These are phyloP conservation scores for Aspergillus glaucus DNA, from an alignment of 2,329 filamentous ascomycete species.

Conservation along the genomic window DNA sequence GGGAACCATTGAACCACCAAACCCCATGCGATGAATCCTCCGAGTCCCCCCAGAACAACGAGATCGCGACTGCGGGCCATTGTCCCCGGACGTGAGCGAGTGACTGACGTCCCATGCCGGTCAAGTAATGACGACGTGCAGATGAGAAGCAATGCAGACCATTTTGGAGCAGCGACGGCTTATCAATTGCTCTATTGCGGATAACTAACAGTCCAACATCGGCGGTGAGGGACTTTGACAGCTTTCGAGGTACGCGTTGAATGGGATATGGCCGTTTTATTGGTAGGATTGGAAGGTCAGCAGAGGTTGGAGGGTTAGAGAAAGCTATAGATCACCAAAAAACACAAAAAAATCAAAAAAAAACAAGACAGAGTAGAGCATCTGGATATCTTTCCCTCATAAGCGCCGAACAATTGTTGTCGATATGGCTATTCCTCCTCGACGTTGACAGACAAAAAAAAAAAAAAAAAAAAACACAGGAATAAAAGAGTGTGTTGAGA, in stretches of 20 bases:
- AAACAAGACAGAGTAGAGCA: too few relatives aligned
- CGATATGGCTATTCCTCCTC: too few relatives aligned
- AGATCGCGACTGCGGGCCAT: conserved; percentile 43
- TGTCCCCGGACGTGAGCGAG: conserved; percentile 42
- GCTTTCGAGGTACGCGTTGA: not conserved
- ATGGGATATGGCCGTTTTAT: too few relatives aligned
- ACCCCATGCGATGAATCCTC: conserved; percentile 72
- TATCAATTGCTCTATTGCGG: not conserved
- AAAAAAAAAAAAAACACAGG: too few relatives aligned
- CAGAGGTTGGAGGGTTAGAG: too few relatives aligned
- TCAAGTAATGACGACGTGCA: conserved; percentile 6
- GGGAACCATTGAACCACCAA: conserved; percentile 78
- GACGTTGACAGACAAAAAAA: too few relatives aligned
- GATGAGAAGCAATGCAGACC: not conserved
- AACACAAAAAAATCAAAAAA: too few relatives aligned
- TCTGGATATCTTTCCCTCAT: too few relatives aligned
- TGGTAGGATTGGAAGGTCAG: too few relatives aligned
- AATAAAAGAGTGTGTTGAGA: too few relatives aligned
- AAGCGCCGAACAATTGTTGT: too few relatives aligned
- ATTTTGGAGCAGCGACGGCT: not conserved
- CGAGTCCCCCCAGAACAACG: conserved; percentile 35
- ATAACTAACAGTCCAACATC: not conserved
- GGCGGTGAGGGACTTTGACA: not conserved
- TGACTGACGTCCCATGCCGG: conserved; percentile 29
- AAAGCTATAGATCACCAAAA: too few relatives aligned